Evolutionary conservation across 495 filamentous ascomycete genomes (phyloP), one percentile per base, ranked within the genome.

Genomic region (Tuber umbilicatum): DNA sequence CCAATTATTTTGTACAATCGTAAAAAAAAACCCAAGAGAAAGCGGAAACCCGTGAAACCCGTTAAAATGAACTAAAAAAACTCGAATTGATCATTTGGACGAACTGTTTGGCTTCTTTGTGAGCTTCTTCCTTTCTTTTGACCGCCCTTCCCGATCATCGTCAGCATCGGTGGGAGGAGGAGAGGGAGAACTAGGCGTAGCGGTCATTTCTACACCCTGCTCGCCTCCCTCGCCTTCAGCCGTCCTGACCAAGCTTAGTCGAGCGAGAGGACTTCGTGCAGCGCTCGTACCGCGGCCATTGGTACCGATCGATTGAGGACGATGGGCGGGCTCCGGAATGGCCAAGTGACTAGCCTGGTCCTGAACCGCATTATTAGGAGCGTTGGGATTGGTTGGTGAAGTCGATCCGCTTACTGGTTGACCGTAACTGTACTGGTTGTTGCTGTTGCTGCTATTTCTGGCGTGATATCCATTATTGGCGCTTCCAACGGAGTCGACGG

Each of bases 401-500:
- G 69, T 73, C 64, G 60, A 47, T 68, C 72, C 69, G 68, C 80
- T 81, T 68, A 69, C 79, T 38, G 79, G 76, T 40, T 82, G 77
- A 42, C 75, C 80, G 55, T 72, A 74, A 71, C 80, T 76, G 38
- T 77, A 77, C 72, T 68, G 76, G 68, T 80, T 80, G 70, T 80
- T 78, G 72, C 75, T 80, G 70, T 80, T 78, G 72, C 75, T 74
- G 19, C 55, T 47, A 23, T 70, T 80, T 39, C 70, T 50, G 45
- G 76, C 70, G 39, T 78, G 70, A 72, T 81, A 81, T 68, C 80
- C 80, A 70, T 77, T 80, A 72, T 74, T 78, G 27, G 27, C 14
- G 31, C 80, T 80, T 35, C 71, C 77, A 39, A 81, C 72, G 17
- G 82, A 84, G 68, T 83, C 83, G 27, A 82, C 76, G 2, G 85